A percentile compares a stretch with the other conserved stretches of the same genome.
Conservation (phyloP, 495 filamentous ascomycete genomes). For the Pyrenula aspistea region DNA sequence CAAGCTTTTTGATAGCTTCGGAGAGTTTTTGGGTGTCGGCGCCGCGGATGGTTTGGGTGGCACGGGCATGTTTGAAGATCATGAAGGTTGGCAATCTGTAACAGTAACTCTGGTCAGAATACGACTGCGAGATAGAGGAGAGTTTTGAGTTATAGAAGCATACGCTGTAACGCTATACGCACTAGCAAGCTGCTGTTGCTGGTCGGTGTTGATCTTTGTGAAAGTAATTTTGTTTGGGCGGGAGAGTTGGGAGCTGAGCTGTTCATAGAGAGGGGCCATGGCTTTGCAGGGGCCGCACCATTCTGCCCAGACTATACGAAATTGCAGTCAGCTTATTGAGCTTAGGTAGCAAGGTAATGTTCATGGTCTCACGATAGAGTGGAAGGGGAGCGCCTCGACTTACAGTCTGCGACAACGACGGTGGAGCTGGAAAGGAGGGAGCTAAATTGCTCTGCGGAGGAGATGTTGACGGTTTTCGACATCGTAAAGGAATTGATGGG, state of each 20-base stretch:
- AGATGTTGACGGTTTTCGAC: slow-evolving; percentile 57
- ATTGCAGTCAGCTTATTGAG: slow-evolving; percentile 4
- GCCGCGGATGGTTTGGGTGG: slow-evolving; percentile 57
- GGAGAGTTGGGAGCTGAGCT: slow-evolving; percentile 60
- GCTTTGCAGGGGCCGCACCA: slow-evolving; percentile 80
- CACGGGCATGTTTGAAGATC: slow-evolving; percentile 65
- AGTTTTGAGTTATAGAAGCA: slow-evolving; percentile 12
- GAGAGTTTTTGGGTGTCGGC: slow-evolving; percentile 59
- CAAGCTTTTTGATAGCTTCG: slow-evolving; percentile 59
- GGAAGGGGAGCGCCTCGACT: slow-evolving; percentile 24
- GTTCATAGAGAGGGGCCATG: slow-evolving; percentile 75
- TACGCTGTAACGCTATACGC: slow-evolving; percentile 64
- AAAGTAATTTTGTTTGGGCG: slow-evolving; percentile 66
- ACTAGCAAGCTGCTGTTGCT: slow-evolving; percentile 59
- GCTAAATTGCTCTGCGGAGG: slow-evolving; percentile 59
- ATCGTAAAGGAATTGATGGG: slow-evolving; percentile 19
- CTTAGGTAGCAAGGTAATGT: not conserved
- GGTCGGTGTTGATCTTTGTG: slow-evolving; percentile 73
- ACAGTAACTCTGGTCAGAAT: too few species aligned
- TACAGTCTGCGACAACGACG: slow-evolving; percentile 79
- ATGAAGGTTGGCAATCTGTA: slow-evolving; percentile 72
- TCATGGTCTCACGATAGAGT: slow-evolving; percentile 2
- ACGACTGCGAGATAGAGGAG: too few species aligned
- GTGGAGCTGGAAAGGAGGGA: slow-evolving; percentile 51
- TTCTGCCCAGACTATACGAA: slow-evolving; percentile 63